Evolutionary conservation across 1,139 yeast genomes (phyloP), one percentile per base, ranked within the genome.

Genomic region (Waltiozyma sp.): DNA sequence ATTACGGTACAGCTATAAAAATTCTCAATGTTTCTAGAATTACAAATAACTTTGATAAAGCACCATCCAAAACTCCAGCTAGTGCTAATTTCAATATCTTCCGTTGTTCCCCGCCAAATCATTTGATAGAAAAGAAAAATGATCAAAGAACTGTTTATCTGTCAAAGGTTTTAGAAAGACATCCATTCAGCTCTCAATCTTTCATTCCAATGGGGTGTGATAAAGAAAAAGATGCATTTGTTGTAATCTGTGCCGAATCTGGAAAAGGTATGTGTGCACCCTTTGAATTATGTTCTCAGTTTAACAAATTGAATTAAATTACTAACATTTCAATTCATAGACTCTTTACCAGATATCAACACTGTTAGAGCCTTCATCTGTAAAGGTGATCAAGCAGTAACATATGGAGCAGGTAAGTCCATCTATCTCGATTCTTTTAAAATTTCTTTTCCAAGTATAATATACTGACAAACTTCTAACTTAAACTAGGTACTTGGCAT

Each of bases 1-100:
- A 89, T 60, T 88, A 89, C 56, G 97, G 96, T n/a, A 88, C 96
- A 2, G 96, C 96, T 1, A 67, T 75, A 5, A 89, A 88, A 56
- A 63, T 86, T 40, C 77, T 75, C 52, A 72, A 80, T 49, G 93
- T 87, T 10, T 78, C 91, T 3, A 81, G 87, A 1, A 67, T 84
- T 3, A 63, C 64, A 11, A 81, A 82, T 60, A 65, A 68, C 40
- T 83, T 70, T 51, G 49, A 48, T 1, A 45, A 63, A 1, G 69
- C 78, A 13, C 69, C 77, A 56, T 21, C 56, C 0, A 43, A 44
- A 3, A 39, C 28, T 2, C 45, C 41, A 4, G 70, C 77, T 0
- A 68, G 75, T 0, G 79, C 94, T 4, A 81, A 84, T 53, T 80
- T 88, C 83, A 86, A 88, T 59, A 71, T 89, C 37, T 89, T 88